A percentile compares a stretch with the other conserved stretches of the same genome.
Conservation (phyloP, 768 basidiomycete species). For the Hemileccinum impolitum region DNA sequence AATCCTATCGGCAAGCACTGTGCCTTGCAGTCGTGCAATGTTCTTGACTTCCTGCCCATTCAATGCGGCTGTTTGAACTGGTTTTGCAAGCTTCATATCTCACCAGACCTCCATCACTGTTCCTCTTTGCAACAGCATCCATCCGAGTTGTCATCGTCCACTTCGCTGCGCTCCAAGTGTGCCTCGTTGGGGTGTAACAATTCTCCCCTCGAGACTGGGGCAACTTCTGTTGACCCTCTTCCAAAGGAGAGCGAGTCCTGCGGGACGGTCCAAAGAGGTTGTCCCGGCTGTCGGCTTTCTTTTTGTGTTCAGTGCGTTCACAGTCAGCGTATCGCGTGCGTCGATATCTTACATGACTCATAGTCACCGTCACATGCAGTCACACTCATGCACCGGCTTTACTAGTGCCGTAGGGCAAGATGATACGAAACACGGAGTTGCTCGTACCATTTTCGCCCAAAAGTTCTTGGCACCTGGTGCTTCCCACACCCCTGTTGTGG, state of each 20-base stretch:
- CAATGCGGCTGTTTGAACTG: conserved; percentile 54
- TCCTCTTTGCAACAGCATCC: conserved; percentile 10
- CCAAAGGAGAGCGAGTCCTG: not conserved
- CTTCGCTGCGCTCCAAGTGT: conserved; percentile 45
- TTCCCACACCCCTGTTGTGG: conserved; percentile 25
- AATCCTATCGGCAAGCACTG: conserved; percentile 64
- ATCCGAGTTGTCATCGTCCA: conserved; percentile 1
- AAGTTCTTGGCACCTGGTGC: conserved; percentile 38
- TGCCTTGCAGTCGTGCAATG: conserved; percentile 52
- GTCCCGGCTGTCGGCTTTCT: conserved; percentile 49
- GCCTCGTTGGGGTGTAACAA: conserved; percentile 49
- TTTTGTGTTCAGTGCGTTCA: conserved; percentile 62
- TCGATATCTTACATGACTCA: conserved; percentile 6
- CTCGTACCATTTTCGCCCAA: conserved; percentile 51
- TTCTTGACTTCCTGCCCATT: conserved; percentile 77
- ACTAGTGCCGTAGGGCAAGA: conserved; percentile 5
- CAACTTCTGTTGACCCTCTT: conserved; percentile 18
- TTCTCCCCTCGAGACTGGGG: conserved; percentile 46
- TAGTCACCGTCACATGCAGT: conserved; percentile 66
- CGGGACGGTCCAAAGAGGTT: conserved; percentile 33
- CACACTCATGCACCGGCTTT: conserved; percentile 51
- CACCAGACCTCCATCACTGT: conserved; percentile 61
- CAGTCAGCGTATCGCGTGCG: not conserved
- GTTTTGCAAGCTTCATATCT: conserved; percentile 66
- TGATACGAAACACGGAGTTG: conserved; percentile 41